Conservation (phyloP, 2,329 filamentous ascomycete genomes). For the Phialophora chinensis region DNA sequence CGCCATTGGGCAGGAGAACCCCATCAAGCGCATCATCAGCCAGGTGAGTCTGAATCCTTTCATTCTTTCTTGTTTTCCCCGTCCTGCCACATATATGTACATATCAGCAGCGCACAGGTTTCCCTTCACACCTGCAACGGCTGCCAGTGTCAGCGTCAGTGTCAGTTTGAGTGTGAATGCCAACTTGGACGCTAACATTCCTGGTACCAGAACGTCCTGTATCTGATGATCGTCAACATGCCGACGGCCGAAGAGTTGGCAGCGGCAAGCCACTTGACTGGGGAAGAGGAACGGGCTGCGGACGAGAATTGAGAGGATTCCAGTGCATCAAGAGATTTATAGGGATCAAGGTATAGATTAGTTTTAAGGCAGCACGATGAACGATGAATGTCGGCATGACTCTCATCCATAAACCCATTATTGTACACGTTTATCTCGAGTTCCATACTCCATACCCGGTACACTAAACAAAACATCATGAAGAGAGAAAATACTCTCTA, state of each 20-base stretch:
- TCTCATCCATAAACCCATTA: no score
- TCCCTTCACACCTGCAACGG: no score
- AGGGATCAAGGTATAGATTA: no score
- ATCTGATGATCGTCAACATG: slow-evolving; percentile 26
- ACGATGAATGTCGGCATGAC: no score
- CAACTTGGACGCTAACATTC: slow-evolving; percentile 16
- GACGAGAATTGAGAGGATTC: background rate
- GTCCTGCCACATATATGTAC: no score
- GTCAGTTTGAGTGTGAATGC: background rate
- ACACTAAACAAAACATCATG: no score
- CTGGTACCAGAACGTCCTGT: slow-evolving; percentile 15
- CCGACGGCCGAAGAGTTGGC: slow-evolving; percentile 18
- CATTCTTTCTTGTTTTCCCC: background rate
- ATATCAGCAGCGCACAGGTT: no score
- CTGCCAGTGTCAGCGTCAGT: no score
- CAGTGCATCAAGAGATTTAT: background rate
- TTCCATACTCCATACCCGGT: no score
- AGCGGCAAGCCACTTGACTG: slow-evolving; percentile 5
- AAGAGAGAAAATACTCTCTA: no score
- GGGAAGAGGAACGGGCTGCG: background rate
- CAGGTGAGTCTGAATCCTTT: slow-evolving; percentile 12
- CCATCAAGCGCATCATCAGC: slow-evolving; percentile 15
- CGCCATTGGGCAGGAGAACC: background rate
- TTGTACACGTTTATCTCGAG: no score
- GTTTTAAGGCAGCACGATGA: no score